Percentiles rank a stretch among this genome's conserved stretches.
Conservation (phyloP, 108 stramenopile genomes). For the Fistulifera solaris region DNA sequence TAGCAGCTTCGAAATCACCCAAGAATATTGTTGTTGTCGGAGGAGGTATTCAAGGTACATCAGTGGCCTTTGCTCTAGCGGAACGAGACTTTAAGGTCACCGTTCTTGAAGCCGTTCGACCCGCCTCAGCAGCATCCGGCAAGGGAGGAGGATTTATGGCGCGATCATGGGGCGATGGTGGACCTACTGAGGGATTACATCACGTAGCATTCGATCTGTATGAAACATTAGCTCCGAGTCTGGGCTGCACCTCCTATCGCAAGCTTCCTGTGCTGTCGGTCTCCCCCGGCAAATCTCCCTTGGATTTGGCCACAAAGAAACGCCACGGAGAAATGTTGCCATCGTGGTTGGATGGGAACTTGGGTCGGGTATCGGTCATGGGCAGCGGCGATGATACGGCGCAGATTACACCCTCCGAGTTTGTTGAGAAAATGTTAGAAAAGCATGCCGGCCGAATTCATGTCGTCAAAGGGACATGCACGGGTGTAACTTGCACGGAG, state of each 20-base stretch:
- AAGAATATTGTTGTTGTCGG: constrained; percentile 66
- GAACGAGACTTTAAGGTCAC: constrained; percentile 29
- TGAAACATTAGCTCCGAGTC: constrained; percentile 46
- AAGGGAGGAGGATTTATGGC: constrained; percentile 93
- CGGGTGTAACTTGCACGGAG: constrained; percentile 40
- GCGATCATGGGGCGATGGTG: constrained; percentile 40
- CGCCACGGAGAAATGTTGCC: constrained; percentile 33
- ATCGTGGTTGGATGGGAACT: constrained; percentile 61
- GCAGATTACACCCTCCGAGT: constrained; percentile 75
- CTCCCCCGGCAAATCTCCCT: constrained; percentile 32
- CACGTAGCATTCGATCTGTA: constrained; percentile 77
- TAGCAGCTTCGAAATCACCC: constrained; percentile 7
- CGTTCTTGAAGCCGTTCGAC: constrained; percentile 56
- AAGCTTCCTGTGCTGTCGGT: constrained; percentile 75
- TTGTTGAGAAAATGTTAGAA: constrained; percentile 70
- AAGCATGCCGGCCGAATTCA: constrained; percentile 21
- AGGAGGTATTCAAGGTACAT: constrained; percentile 77
- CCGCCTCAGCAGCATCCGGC: constrained; percentile 79
- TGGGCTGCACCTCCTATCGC: constrained; percentile 58
- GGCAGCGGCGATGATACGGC: constrained; percentile 80
- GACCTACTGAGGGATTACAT: constrained; percentile 29
- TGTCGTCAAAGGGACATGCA: constrained; percentile 61
- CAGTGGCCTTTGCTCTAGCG: constrained; percentile 52
- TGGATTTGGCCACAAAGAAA: constrained; percentile 12
- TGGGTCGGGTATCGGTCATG: constrained; percentile 45